A percentile compares a stretch with the other conserved stretches of the same genome.
Conservation (phyloP, 371 early-diverging fungal genomes). For the Mucor plumbeus region DNA sequence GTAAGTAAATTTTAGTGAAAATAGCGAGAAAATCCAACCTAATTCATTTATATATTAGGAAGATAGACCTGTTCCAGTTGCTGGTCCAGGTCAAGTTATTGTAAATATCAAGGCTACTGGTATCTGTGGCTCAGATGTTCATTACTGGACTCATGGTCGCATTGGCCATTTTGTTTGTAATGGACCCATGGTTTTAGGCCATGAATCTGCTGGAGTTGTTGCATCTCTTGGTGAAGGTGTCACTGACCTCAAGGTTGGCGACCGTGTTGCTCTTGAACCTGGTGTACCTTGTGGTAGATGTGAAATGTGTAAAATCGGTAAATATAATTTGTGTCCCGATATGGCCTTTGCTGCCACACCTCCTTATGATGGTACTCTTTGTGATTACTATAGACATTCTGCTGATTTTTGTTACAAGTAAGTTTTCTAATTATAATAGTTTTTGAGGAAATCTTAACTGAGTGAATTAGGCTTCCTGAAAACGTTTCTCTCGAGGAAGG, state of each 20-base stretch:
- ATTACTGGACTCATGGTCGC: conserved; percentile 56
- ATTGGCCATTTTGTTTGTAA: conserved; percentile 51
- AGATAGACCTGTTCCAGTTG: conserved; percentile 24
- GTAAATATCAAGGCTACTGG: conserved; percentile 57
- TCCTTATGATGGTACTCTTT: conserved; percentile 57
- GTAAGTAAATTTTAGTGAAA: conserved; percentile 9
- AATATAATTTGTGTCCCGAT: conserved; percentile 57
- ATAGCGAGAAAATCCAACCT: background rate
- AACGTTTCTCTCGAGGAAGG: conserved; percentile 65
- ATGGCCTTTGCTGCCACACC: conserved; percentile 60
- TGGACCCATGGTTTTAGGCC: conserved; percentile 77
- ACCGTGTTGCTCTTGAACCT: conserved; percentile 66
- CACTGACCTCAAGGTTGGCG: conserved; percentile 66
- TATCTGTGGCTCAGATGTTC: conserved; percentile 58
- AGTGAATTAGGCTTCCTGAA: conserved; percentile 42
- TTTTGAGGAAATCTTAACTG: background rate
- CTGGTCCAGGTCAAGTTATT: conserved; percentile 44
- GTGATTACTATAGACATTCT: conserved; percentile 55
- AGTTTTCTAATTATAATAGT: background rate
- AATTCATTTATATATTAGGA: conserved; percentile 7
- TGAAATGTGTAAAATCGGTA: conserved; percentile 54
- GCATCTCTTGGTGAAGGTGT: conserved; percentile 62
- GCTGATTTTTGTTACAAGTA: conserved; percentile 61
- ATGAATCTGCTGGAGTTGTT: conserved; percentile 77
- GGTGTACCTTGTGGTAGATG: conserved; percentile 75